Evolutionary conservation across 805 yeast genomes (phyloP).

Genomic region (Komagataella populi): DNA sequence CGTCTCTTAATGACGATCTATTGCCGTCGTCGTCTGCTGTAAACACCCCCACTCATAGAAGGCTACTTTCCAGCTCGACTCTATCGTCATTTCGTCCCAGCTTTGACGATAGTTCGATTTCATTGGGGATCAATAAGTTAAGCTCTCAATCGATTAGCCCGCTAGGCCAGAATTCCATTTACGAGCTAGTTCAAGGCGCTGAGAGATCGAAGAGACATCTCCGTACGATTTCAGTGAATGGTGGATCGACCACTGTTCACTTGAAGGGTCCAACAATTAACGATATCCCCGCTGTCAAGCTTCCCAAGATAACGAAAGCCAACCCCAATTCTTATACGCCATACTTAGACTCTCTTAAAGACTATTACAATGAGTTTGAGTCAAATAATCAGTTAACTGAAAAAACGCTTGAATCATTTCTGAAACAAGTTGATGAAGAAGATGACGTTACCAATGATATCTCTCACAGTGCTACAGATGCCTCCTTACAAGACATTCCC

Average conservation of each 20-base stretch:
- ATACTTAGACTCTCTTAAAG: conserved; percentile 28
- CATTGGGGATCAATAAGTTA: conserved; percentile 24
- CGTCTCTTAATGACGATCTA: neutral
- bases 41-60: conserved; percentile 5
- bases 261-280: conserved; percentile 56
- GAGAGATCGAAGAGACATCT: conserved; percentile 17
- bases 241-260: conserved; percentile 28
- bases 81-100: conserved; percentile 13
- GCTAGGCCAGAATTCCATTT: conserved; percentile 64
- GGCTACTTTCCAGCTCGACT: conserved; percentile 13
- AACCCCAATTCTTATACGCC: conserved; percentile 26
- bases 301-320: conserved; percentile 37
- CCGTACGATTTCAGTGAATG: conserved; percentile 13
- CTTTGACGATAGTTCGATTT: conserved; percentile 19
- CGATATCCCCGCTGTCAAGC: conserved; percentile 75
- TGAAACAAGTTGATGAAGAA: conserved; percentile 10
- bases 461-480: conserved; percentile 1
- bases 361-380: conserved; percentile 30
- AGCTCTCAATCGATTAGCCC: conserved; percentile 32
- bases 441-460: conserved; percentile 6
- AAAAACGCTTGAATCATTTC: conserved; percentile 24
- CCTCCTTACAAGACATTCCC: conserved; percentile 41
- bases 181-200: conserved; percentile 46
- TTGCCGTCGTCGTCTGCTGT: neutral
- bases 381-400: conserved; percentile 28